Base-by-base conservation (phyloP, 768 basidiomycete genomes). In the Russula emetica region DNA sequence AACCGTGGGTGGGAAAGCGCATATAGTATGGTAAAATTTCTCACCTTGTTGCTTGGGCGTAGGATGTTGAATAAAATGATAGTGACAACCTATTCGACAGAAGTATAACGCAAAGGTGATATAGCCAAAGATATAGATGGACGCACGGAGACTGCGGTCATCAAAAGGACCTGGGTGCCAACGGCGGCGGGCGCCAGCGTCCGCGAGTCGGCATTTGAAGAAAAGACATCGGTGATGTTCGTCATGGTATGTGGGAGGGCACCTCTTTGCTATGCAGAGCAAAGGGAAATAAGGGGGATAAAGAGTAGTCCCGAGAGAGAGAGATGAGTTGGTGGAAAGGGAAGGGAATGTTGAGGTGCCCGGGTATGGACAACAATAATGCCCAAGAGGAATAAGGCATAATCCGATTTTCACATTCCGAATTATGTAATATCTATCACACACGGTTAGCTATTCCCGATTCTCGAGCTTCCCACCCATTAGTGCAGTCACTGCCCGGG, bases 21-120 rank as follows among this genome's bases (percentile, higher is more conserved):
- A 22, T 20, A 55, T 1, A 36, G 36, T 34, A 54, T 4, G 18
- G 47, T 32, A 51, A 6, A 40, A 51, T 11, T 16, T 70, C 74
- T 44, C 70, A 86, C 90, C 82, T 91, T 93, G 80, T 97, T 95
- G 69, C 86, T 85, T 14, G 96, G 96, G 42, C 96, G 86, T 54
- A 98, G 78, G 68, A 88, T 53, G 66, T 94, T 95, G 78, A 98
- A 98, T 44, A 82, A 76, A 51, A 92, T 66, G 54, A 92, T 76
- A 20, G 90, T 90, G 64, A 78, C 80, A 49, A 83, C 71, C 89
- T 90, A 66, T 26, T 16, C 8, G 2, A 34, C 3, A 18, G 18
- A 44, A 50, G 55, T 26, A 45, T 22, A n/a, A 36, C 61, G 63
- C 42, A 58, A 32, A 40, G 56, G 54, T 24, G 42, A 44, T 28